phyloP scores from a whole-genome alignment of 139 green algal genomes.

The Haematococcus sp. region DNA sequence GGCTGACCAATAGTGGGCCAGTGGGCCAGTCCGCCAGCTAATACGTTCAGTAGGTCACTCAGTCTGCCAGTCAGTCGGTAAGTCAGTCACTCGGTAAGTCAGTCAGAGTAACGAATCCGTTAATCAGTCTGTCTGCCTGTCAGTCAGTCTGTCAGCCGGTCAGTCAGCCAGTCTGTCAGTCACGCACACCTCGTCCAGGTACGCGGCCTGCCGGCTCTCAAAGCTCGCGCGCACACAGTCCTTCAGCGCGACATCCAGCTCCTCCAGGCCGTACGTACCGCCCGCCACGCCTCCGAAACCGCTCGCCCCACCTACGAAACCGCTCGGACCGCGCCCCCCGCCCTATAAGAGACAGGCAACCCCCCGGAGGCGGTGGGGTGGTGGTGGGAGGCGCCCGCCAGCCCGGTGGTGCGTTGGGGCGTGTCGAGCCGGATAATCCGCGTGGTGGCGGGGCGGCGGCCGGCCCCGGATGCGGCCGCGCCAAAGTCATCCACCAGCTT shows the following conservation, averaged over 20 bases:
- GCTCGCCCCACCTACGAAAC: not conserved
- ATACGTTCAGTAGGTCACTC: too few relatives aligned
- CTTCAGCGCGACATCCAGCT: constrained; percentile 60
- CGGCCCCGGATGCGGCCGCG: constrained; percentile 9
- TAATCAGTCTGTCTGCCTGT: too few relatives aligned
- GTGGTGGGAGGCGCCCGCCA: not conserved
- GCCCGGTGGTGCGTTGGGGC: not conserved
- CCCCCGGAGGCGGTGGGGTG: not conserved
- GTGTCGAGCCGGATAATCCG: constrained; percentile 16
- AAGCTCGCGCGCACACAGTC: constrained; percentile 67
- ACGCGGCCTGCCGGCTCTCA: constrained; percentile 70
- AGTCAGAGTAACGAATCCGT: too few relatives aligned
- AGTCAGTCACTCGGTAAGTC: too few relatives aligned
- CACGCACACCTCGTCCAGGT: constrained; percentile 69
- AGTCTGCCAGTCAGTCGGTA: too few relatives aligned
- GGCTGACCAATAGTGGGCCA: too few relatives aligned
- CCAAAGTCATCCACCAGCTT: constrained; percentile 69
- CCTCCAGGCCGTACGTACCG: constrained; percentile 44
- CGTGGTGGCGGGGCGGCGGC: constrained; percentile 5
- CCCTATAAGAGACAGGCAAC: not conserved
- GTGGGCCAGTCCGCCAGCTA: too few relatives aligned
- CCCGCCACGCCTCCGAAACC: not conserved
- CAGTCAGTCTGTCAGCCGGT: not conserved
- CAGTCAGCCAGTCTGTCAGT: not conserved
- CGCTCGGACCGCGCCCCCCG: not conserved